Conservation (phyloP, 495 filamentous ascomycete genomes). For the Parachaetomium inaequale region DNA sequence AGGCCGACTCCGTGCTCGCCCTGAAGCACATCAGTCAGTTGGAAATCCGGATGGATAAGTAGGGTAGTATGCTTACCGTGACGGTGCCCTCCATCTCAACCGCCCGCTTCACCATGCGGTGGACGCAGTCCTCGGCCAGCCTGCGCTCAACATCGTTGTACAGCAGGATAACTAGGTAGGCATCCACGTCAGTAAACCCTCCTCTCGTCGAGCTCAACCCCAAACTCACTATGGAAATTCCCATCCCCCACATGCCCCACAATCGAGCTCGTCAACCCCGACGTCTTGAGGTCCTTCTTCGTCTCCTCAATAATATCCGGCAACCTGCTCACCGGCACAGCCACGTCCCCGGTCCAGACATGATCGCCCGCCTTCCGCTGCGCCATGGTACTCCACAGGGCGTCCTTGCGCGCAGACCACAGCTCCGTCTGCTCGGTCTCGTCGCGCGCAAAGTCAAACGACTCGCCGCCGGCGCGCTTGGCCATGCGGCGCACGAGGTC, state of each 20-base stretch:
- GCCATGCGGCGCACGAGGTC: constrained; percentile 65
- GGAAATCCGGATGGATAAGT: background rate
- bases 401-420: constrained; percentile 86
- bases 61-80: constrained; percentile 43
- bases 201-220: background rate
- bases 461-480: constrained; percentile 54
- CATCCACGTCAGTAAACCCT: constrained; percentile 16
- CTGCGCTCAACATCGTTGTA: constrained; percentile 64
- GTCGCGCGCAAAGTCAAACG: constrained; percentile 76
- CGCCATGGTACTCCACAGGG: constrained; percentile 71
- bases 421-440: constrained; percentile 68
- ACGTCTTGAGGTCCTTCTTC: constrained; percentile 63
- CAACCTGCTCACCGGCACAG: constrained; percentile 69
- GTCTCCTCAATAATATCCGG: constrained; percentile 77
- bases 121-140: constrained; percentile 66
- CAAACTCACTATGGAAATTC: constrained; percentile 68
- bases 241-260: constrained; percentile 82
- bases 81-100: constrained; percentile 81
- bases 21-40: constrained; percentile 18
- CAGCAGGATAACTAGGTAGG: constrained; percentile 57
- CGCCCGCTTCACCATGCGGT: constrained; percentile 79
- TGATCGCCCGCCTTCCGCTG: constrained; percentile 55
- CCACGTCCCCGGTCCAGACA: constrained; percentile 83
- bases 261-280: constrained; percentile 67
- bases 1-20: constrained; percentile 81